These are phyloP conservation scores for Pseudogymnoascus sp. DNA, from an alignment of 2,329 filamentous ascomycete species.

Conservation along the genomic window DNA sequence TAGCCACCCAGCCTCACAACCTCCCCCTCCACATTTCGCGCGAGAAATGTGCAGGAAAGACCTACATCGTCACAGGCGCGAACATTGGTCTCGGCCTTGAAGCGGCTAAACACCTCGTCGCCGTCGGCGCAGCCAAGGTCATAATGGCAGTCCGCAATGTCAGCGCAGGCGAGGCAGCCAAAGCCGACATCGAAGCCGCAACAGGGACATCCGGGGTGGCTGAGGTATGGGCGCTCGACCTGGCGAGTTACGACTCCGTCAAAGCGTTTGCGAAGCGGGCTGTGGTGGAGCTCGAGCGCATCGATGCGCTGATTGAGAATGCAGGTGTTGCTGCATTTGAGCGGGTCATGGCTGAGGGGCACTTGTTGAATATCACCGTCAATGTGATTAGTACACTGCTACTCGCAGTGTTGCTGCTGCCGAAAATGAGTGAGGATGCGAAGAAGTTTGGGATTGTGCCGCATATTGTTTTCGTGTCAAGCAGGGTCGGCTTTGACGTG, in stretches of 20 bases:
- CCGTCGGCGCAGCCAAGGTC: slow-evolving; percentile 29
- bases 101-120: slow-evolving; percentile 29
- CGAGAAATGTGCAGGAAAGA: slow-evolving; percentile 10
- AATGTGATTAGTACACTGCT: slow-evolving; percentile 42
- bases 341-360: slow-evolving; percentile 23
- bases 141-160: slow-evolving; percentile 32
- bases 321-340: slow-evolving; percentile 12
- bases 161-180: slow-evolving; percentile 29
- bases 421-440: slow-evolving; percentile 27
- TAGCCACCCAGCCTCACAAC: slow-evolving; percentile 7
- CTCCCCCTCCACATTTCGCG: slow-evolving; percentile 9
- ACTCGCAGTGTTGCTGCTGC: slow-evolving; percentile 36
- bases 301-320: slow-evolving; percentile 17
- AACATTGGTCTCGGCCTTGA: slow-evolving; percentile 36
- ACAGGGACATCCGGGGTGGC: slow-evolving; percentile 9
- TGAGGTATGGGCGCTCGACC: slow-evolving; percentile 16
- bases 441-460: slow-evolving; percentile 17
- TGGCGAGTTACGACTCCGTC: slow-evolving; percentile 15
- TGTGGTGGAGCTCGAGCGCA: slow-evolving; percentile 6
- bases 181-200: slow-evolving; percentile 25
- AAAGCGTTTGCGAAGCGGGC: slow-evolving; percentile 12
- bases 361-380: slow-evolving; percentile 36
- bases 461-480: slow-evolving; percentile 17
- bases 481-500: slow-evolving; percentile 15
- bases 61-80: slow-evolving; percentile 29